Percentiles rank a stretch among this genome's conserved stretches.
These are phyloP conservation scores for Suillus alpinus DNA, from an alignment of 768 basidiomycete species.

Conservation along the genomic window DNA sequence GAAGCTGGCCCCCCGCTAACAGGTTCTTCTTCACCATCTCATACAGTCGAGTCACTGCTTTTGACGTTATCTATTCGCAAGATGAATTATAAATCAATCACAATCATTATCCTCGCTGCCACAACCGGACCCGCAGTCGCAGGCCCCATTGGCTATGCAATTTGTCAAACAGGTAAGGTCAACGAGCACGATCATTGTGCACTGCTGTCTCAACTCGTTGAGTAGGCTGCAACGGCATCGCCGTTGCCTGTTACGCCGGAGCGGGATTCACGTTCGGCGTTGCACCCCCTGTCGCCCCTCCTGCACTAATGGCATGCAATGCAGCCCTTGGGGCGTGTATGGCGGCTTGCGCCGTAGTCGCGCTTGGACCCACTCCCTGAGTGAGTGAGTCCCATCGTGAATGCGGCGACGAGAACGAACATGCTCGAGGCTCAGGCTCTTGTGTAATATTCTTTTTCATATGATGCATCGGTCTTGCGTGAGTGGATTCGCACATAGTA, in stretches of 20 bases:
- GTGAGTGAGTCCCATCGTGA: slow-evolving; percentile 4
- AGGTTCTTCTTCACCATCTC: too few relatives aligned
- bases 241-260: slow-evolving; percentile 18
- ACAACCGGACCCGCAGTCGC: slow-evolving; percentile 13
- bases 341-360: slow-evolving; percentile 18
- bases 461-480: not conserved
- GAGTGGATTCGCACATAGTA: not conserved
- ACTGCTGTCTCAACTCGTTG: too few relatives aligned
- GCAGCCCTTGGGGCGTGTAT: slow-evolving; percentile 22
- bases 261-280: slow-evolving; percentile 25
- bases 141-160: slow-evolving; percentile 17
- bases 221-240: slow-evolving; percentile 24
- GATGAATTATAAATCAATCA: slow-evolving; percentile 25
- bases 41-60: not conserved
- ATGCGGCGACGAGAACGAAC: not conserved
- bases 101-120: slow-evolving; percentile 17
- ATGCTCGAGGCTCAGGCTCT: not conserved
- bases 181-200: not conserved
- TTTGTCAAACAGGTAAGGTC: slow-evolving; percentile 24
- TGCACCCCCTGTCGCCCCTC: slow-evolving; percentile 17
- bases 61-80: not conserved
- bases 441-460: not conserved
- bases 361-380: slow-evolving; percentile 27
- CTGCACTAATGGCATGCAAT: slow-evolving; percentile 24
- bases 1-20: not conserved